Percentiles rank a stretch among this genome's conserved stretches.
Conservation (phyloP, 306 rosid species). For the Citrullus colocynthis region DNA sequence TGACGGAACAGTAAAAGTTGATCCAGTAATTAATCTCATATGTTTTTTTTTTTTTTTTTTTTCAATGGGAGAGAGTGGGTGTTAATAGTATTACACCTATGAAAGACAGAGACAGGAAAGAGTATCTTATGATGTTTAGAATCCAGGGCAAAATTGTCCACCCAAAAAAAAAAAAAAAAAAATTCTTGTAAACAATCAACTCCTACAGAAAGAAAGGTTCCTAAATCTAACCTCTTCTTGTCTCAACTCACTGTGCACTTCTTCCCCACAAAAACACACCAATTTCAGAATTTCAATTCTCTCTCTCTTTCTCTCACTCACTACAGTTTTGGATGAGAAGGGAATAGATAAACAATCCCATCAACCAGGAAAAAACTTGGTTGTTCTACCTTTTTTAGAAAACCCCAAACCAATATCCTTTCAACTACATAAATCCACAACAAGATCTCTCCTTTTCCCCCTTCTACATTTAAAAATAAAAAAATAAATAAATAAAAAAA, state of each 20-base stretch:
- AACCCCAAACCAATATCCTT: conserved; percentile 8
- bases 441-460: background rate
- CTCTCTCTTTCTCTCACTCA: background rate
- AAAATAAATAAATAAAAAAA: no score
- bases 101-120: background rate
- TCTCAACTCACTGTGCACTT: conserved; percentile 3
- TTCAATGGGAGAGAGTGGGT: background rate
- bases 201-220: background rate
- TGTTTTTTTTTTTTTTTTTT: background rate
- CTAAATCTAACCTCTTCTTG: background rate
- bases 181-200: background rate
- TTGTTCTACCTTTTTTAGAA: conserved; percentile 10
- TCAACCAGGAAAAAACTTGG: background rate
- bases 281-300: background rate
- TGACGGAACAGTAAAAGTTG: background rate
- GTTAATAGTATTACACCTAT: background rate
- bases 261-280: background rate
- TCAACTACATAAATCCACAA: background rate
- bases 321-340: conserved; percentile 2
- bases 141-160: background rate
- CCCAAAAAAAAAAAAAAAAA: background rate
- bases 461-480: background rate
- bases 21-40: background rate
- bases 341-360: conserved; percentile 6
- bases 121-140: background rate